Evolutionary conservation across 805 yeast genomes (phyloP).

Genomic region (Phaffomyces opuntiae): DNA sequence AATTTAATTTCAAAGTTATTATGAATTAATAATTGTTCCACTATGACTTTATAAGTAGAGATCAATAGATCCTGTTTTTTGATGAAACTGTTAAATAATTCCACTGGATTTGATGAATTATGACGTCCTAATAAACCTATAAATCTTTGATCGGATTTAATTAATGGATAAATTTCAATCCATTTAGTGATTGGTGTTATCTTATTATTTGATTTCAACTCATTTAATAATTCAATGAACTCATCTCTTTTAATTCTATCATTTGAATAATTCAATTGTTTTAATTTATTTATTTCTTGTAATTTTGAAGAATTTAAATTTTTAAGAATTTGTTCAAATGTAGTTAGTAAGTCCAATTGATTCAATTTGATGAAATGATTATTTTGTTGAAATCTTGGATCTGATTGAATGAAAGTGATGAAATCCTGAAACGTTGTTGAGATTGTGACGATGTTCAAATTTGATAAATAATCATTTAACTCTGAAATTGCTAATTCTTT

Average conservation of each 20-base stretch:
- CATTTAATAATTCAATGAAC: conserved; percentile 42
- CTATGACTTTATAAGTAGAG: conserved; percentile 52
- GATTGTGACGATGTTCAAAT: conserved; percentile 22
- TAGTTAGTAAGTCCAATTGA: conserved; percentile 52
- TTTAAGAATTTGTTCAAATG: conserved; percentile 34
- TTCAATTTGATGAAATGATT: conserved; percentile 45
- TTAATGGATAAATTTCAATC: conserved; percentile 41
- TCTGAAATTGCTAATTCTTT: conserved; percentile 46
- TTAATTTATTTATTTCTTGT: conserved; percentile 19
- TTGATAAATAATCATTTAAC: conserved; percentile 42
- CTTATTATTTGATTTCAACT: conserved; percentile 24
- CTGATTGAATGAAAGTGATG: conserved; percentile 22
- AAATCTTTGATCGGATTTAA: conserved; percentile 54
- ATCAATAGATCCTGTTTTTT: conserved; percentile 54
- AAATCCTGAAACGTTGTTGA: conserved; percentile 17
- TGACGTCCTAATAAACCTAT: conserved; percentile 55
- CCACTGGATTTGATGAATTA: conserved; percentile 70
- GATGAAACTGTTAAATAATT: conserved; percentile 66
- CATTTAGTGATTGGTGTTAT: conserved; percentile 52
- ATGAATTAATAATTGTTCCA: conserved; percentile 42
- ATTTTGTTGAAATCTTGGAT: conserved; percentile 51
- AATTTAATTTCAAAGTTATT: conserved; percentile 19
- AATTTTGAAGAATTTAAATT: conserved; percentile 21
- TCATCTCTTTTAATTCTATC: conserved; percentile 64
- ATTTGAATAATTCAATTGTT: conserved; percentile 37